Evolutionary conservation across 495 filamentous ascomycete species (phyloP), one percentile per base, ranked within the genome.

Genomic region (Trichodelitschia bisporula): DNA sequence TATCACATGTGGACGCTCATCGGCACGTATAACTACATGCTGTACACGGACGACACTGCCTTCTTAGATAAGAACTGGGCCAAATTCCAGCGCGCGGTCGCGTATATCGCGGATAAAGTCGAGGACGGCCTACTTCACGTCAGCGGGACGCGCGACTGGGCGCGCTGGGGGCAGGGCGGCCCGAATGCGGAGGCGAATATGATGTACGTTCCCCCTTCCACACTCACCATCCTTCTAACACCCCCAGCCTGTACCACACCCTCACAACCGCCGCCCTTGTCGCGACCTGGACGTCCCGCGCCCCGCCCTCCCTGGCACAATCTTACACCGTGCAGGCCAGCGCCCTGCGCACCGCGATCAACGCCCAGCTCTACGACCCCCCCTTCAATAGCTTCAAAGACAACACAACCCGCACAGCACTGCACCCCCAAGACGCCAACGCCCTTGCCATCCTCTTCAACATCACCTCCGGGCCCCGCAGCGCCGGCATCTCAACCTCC

Each of bases 1-100:
- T 72, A 72, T 40, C 66, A 72, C 37, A 64, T 69, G 58, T 63
- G 60, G 56, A 56, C 58, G 3, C 59, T 72, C 53, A 60, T 69
- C 24, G 65, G 66, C 13, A 68, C 61, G 8, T 68, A 66, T 40
- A 66, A 69, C 31, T 72, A 70, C 36, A 45, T 64, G 28, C 51
- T 72, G 8, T 67, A 55, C 38, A 66, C 62, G 4, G 56, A 61
- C 24, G 61, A 70, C 32, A 54, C 53, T 9, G 42, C 46, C 11
- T 70, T 64, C 36, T 41, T 68, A 5, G 31, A 31, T 16, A 21
- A 46, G 15, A 62, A 60, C 32, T 69, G 62, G 62, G 33, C 46
- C 2, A 49, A 48, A 12, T 70, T 66, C 40, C 40, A 52, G 18
- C 40, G 39, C 19, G 64, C 62, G 10, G 67, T 72, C 61, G 37